Base-by-base conservation (phyloP, 805 yeast species). In the Lipomyces japonicus region DNA sequence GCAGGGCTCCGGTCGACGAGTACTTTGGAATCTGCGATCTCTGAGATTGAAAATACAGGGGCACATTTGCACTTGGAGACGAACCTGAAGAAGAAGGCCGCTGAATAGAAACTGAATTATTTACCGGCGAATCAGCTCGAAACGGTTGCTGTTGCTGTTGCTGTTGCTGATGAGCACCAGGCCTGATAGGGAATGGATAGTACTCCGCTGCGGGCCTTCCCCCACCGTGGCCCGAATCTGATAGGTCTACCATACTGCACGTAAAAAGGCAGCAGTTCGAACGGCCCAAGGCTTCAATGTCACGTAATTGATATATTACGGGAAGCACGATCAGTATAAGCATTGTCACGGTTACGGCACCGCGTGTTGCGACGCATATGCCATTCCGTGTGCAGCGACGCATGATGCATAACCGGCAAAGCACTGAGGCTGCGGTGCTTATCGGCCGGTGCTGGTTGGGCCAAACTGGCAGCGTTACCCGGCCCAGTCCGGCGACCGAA, bases 141-240 rank as follows among this genome's bases (percentile, higher is more conserved):
- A n/a, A 36, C 10, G 18, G 12, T 25, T 42, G 31, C 36, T 25
- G 49, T 31, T 36, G 46, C 32, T 35, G 48, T 16, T 25, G 36
- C 31, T 46, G 36, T 23, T 16, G 38, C 48, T 32, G 37, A 34
- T 14, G 16, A 23, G 37, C 37, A 12, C 31, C 32, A 25, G 57
- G 57, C 19, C 57, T 40, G 2, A 48, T n/a, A 36, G 57, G 57
- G 31, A 53, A 53, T 23, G 57, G 57, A 37, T 47, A 53, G 40
- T 47, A 53, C 34, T 48, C 54, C 5, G 46, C 16, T 6, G 37
- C 37, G 32, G 32, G 12, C 10, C 12, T 28, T 28, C 32, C 32
- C 19, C 21, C 21, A 30, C 14, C 12, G 12, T 12, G 14, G 12
- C 34, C 34, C 12, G 34, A n/a, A 30, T 30, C 34, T 30, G 34